These are phyloP conservation scores for Termitomyces sp. DNA, from an alignment of 768 basidiomycete species.

Conservation along the genomic window DNA sequence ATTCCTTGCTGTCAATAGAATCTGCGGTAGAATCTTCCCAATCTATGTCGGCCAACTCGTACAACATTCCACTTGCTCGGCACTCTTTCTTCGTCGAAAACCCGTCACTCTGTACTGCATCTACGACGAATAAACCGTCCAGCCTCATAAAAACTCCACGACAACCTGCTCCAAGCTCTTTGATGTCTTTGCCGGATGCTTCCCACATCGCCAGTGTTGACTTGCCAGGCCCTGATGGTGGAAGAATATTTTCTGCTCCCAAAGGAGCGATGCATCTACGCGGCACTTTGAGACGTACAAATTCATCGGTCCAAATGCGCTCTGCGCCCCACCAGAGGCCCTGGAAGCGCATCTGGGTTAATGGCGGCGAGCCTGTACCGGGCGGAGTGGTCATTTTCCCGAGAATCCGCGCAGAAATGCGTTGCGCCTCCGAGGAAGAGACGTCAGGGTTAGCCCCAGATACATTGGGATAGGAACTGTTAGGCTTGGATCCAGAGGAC, in stretches of 20 bases:
- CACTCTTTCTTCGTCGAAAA: conserved; percentile 46
- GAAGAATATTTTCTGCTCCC: conserved; percentile 52
- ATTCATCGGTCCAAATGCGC: conserved; percentile 82
- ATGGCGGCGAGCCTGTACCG: conserved; percentile 6
- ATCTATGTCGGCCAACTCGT: conserved; percentile 72
- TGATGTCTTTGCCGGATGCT: conserved; percentile 17
- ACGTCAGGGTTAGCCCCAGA: conserved; percentile 14
- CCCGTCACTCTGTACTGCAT: conserved; percentile 38
- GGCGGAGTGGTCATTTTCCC: conserved; percentile 17
- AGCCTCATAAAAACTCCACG: conserved; percentile 71
- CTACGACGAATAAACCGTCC: conserved; percentile 59
- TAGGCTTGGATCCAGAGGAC: neutral
- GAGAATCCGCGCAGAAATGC: conserved; percentile 17
- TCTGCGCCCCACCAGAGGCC: conserved; percentile 90
- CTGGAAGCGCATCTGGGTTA: conserved; percentile 57
- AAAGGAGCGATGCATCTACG: conserved; percentile 61
- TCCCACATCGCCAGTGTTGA: conserved; percentile 20
- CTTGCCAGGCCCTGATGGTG: conserved; percentile 58
- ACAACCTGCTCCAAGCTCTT: conserved; percentile 44
- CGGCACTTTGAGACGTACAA: conserved; percentile 71
- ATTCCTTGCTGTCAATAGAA: neutral
- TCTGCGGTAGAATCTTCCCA: conserved; percentile 36
- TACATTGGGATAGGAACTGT: conserved; percentile 10
- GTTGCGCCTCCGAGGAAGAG: conserved; percentile 18
- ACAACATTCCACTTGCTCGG: conserved; percentile 67